These are phyloP conservation scores for Falciphora oryzae DNA, from an alignment of 2,329 filamentous ascomycete species.

Conservation along the genomic window DNA sequence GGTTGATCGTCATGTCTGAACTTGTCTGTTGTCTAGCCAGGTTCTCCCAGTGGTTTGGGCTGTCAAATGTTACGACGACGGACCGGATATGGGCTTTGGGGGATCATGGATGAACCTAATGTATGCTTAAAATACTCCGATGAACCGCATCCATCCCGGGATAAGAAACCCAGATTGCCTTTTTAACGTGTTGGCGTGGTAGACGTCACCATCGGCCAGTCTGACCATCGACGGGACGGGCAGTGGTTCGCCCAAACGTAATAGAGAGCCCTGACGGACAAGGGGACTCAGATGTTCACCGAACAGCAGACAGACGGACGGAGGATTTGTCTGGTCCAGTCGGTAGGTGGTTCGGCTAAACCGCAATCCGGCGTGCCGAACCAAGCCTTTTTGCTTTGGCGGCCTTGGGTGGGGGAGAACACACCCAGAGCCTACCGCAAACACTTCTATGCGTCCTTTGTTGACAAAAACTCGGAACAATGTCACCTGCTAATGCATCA, in stretches of 20 bases:
- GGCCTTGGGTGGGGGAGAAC: background rate
- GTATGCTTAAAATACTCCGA: background rate
- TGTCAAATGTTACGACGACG: too few species aligned
- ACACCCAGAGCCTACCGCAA: background rate
- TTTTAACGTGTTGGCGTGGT: too few species aligned
- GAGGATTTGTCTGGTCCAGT: too few species aligned
- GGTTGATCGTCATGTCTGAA: background rate
- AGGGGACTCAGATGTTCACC: too few species aligned
- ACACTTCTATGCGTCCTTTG: background rate
- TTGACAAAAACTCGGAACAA: background rate
- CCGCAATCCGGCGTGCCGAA: background rate
- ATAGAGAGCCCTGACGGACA: background rate
- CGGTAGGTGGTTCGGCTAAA: background rate
- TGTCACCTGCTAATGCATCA: background rate
- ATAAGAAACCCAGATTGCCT: background rate
- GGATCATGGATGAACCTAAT: background rate
- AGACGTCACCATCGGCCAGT: too few species aligned
- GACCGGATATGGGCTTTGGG: background rate
- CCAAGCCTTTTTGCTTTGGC: background rate
- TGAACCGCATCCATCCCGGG: background rate
- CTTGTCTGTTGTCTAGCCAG: background rate
- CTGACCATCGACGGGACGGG: too few species aligned
- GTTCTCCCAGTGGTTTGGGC: background rate
- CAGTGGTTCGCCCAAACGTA: too few species aligned
- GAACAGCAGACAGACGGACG: too few species aligned